Conservation (phyloP, 371 early-diverging fungal species). For the Apophysomyces sp. region DNA sequence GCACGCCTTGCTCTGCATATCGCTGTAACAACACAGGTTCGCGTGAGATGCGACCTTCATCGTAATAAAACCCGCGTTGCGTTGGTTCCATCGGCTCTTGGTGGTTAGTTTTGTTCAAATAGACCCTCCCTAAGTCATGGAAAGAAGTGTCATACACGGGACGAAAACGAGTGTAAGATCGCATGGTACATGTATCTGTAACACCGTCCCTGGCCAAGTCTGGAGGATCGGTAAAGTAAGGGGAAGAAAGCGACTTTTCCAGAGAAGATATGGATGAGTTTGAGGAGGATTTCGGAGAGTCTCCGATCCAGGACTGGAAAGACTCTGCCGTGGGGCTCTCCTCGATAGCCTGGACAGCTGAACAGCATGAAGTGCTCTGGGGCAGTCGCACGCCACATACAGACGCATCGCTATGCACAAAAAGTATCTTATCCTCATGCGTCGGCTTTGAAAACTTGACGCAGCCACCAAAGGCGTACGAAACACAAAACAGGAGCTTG, state of each 20-base stretch:
- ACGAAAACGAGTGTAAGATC: constrained; percentile 6
- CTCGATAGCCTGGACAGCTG: constrained; percentile 7
- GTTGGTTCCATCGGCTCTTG: constrained; percentile 21
- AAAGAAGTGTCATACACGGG: neutral
- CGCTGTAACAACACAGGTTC: constrained; percentile 29
- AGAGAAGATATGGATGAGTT: neutral
- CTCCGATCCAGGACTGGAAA: neutral
- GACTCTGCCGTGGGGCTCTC: neutral
- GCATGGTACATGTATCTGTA: constrained; percentile 4
- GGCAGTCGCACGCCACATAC: neutral
- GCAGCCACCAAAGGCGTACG: constrained; percentile 42
- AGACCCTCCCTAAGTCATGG: neutral
- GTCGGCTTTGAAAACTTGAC: constrained; percentile 36
- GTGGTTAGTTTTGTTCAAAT: constrained; percentile 2
- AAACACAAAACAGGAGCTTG: constrained; percentile 44
- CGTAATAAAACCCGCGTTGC: constrained; percentile 37
- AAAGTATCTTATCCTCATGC: constrained; percentile 33
- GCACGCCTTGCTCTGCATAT: constrained; percentile 35
- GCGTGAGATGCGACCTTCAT: constrained; percentile 26
- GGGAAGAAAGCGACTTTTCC: neutral
- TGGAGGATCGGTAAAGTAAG: neutral
- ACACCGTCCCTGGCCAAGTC: neutral
- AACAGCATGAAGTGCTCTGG: constrained; percentile 13
- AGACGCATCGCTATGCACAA: constrained; percentile 18
- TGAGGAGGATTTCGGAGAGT: neutral